Evolutionary conservation across 2,329 filamentous ascomycete species (phyloP), one percentile per base, ranked within the genome.

Genomic region (Aspergillus spinulosporus): DNA sequence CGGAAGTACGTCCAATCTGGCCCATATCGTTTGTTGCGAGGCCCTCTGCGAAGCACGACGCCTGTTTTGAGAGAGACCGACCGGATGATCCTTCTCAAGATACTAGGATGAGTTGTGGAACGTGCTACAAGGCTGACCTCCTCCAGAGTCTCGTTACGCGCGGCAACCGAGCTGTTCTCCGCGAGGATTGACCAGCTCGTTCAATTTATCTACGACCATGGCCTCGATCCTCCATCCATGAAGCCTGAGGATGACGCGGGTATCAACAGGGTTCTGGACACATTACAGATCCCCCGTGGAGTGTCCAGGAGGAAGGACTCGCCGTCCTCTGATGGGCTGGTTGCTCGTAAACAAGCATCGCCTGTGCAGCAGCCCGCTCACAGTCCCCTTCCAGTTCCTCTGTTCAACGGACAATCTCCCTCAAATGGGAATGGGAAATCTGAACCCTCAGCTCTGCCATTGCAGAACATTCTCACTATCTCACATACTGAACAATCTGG

Each of bases 191-290:
- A 74, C 54, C 72, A 75, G 54, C 62, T 74, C 14, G 68, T 63
- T 55, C 70, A 74, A 26, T 78, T 76, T 31, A 77, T 78, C n/a
- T 59, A 69, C 44, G 72, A 76, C 14, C 66, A 75, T 60, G 73
- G 73, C 3, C 63, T 77, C 2, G 65, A 73, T 31, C 70, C 72
- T 2, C 75, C 75, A 0, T 59, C 62, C 0, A 77, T 77, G 75
- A 65, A 71, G 5, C 64, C 66, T 4, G 72, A 73, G 29, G 72
- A 74, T 54, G 72, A 74, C 50, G 61, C 61, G 21, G 71, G 66
- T 1, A 72, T 74, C 61, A 73, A 71, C n/a, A 64, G 70, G 53
- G 71, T 74, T 4, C 55, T 74, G 32, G 72, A 74, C 32, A 74
- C 71, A 5, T 65, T 74, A 15, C 55, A 53, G 44, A 57, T 57